These are phyloP conservation scores for Alternaria consortialis DNA, from an alignment of 2,329 filamentous ascomycete species.

Conservation along the genomic window DNA sequence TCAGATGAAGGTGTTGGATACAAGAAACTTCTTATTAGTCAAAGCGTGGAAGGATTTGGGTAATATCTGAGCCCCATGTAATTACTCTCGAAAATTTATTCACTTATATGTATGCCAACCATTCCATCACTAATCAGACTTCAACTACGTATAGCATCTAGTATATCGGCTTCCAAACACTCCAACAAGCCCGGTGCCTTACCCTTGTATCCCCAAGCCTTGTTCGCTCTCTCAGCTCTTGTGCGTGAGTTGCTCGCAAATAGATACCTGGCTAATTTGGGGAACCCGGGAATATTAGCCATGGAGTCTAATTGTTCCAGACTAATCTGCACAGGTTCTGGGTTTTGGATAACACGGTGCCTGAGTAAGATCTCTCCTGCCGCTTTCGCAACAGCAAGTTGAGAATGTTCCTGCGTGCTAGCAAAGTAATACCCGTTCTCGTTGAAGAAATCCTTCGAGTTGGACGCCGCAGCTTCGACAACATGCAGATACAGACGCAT, in stretches of 20 bases:
- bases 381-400: slow-evolving; percentile 37
- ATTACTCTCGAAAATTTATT: slow-evolving; percentile 11
- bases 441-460: slow-evolving; percentile 63
- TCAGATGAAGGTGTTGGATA: slow-evolving; percentile 17
- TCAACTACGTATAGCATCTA: slow-evolving; percentile 21
- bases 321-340: slow-evolving; percentile 33
- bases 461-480: slow-evolving; percentile 61
- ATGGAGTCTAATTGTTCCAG: slow-evolving; percentile 40
- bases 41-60: slow-evolving; percentile 7
- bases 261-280: slow-evolving; percentile 44
- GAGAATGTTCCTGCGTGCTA: slow-evolving; percentile 46
- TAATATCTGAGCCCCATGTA: slow-evolving; percentile 8
- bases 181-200: slow-evolving; percentile 61
- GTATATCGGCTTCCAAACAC: slow-evolving; percentile 33
- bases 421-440: slow-evolving; percentile 60
- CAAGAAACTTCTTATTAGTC: slow-evolving; percentile 14
- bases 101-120: neutral
- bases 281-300: slow-evolving; percentile 27
- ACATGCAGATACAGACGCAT: slow-evolving; percentile 63
- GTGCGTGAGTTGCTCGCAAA: slow-evolving; percentile 65
- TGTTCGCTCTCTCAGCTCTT: slow-evolving; percentile 61
- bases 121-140: neutral
- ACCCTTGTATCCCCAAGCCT: slow-evolving; percentile 66
- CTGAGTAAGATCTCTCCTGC: slow-evolving; percentile 38
- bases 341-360: slow-evolving; percentile 31